Conservation (phyloP, 441 rosid genomes). For the Dalechampia spathulata region DNA sequence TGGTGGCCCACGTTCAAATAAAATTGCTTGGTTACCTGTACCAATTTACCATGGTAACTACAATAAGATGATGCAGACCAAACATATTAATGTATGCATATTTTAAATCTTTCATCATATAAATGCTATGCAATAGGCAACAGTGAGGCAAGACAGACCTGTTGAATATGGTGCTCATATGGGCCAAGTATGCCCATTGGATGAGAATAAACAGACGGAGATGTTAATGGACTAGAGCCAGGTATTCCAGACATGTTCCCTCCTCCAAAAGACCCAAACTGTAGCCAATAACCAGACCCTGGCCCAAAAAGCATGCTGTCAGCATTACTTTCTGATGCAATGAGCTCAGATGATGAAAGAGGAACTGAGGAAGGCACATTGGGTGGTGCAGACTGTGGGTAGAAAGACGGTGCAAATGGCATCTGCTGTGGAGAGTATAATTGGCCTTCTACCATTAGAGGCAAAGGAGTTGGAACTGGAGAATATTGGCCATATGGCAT, state of each 20-base stretch:
- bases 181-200: conserved; percentile 73
- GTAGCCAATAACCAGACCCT: conserved; percentile 43
- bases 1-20: not conserved
- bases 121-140: not conserved
- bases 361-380: conserved; percentile 41
- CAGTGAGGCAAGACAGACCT: conserved; percentile 28
- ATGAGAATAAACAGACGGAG: conserved; percentile 52
- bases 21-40: not conserved
- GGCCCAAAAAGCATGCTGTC: conserved; percentile 40
- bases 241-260: conserved; percentile 34
- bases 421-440: conserved; percentile 46
- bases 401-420: conserved; percentile 43
- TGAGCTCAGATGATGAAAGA: conserved; percentile 32
- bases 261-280: conserved; percentile 52
- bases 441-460: conserved; percentile 56
- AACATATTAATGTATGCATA: not conserved
- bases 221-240: conserved; percentile 34
- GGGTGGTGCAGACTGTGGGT: conserved; percentile 35
- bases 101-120: not conserved
- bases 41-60: not conserved
- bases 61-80: not conserved
- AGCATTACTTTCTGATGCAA: conserved; percentile 35
- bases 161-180: conserved; percentile 52
- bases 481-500: conserved; percentile 48
- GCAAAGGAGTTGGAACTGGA: conserved; percentile 43